Conservation (phyloP, 2,329 filamentous ascomycete species). For the Talaromyces marneffei region DNA sequence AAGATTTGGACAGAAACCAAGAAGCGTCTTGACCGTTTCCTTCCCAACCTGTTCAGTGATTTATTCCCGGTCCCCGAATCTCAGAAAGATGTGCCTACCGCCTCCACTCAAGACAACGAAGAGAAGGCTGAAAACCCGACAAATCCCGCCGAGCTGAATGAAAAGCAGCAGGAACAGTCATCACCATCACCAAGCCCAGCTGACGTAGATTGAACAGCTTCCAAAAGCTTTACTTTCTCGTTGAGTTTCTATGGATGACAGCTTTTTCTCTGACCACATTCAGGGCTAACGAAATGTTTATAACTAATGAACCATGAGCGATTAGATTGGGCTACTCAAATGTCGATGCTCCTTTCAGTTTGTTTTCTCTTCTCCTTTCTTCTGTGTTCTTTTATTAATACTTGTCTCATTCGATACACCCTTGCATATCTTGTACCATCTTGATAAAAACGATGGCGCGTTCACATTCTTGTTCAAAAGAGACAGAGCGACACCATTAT, state of each 20-base stretch:
- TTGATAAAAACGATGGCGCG: background rate
- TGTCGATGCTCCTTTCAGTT: background rate
- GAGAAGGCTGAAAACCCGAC: background rate
- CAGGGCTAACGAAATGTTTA: slow-evolving; percentile 3
- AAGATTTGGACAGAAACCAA: slow-evolving; percentile 58
- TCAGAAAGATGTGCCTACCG: background rate
- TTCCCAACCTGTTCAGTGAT: slow-evolving; percentile 55
- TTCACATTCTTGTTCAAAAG: background rate
- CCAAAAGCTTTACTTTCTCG: background rate
- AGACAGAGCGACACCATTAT: background rate
- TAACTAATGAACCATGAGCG: slow-evolving; percentile 1
- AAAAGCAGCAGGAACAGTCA: background rate
- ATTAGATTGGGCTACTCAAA: background rate
- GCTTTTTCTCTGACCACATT: background rate
- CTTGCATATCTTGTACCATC: slow-evolving; percentile 2
- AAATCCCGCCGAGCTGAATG: background rate
- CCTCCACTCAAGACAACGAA: background rate
- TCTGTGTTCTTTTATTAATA: background rate
- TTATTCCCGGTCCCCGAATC: slow-evolving; percentile 45
- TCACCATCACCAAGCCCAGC: slow-evolving; percentile 5
- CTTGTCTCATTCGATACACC: background rate
- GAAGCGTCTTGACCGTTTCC: slow-evolving; percentile 54
- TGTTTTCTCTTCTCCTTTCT: background rate
- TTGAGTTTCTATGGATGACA: background rate
- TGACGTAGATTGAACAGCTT: slow-evolving; percentile 9